A percentile compares a stretch with the other conserved stretches of the same genome.
Conservation (phyloP, 176 grass and related monocot genomes). For the Avena atlantica region DNA sequence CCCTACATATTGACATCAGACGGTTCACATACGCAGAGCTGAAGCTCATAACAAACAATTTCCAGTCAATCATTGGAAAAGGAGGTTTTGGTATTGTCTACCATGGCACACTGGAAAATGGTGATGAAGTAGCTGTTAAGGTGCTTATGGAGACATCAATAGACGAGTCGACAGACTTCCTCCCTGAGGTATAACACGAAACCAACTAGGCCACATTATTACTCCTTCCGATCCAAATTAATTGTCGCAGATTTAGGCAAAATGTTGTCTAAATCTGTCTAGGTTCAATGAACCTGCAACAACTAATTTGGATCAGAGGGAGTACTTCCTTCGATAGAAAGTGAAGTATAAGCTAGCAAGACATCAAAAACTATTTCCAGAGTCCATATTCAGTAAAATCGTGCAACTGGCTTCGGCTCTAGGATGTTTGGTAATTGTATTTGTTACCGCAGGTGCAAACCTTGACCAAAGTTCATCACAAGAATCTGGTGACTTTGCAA, state of each 20-base stretch:
- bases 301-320: too few species aligned
- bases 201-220: not conserved
- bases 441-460: conserved; percentile 4
- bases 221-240: too few species aligned
- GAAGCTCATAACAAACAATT: not conserved
- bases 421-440: not conserved
- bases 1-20: too few species aligned
- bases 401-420: not conserved
- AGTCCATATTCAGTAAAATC: too few species aligned
- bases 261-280: too few species aligned
- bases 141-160: not conserved
- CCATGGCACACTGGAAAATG: not conserved
- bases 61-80: conserved; percentile 6
- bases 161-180: not conserved
- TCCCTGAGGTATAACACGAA: not conserved
- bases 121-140: not conserved
- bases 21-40: too few species aligned
- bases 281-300: too few species aligned
- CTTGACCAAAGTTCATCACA: conserved; percentile 44
- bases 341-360: not conserved
- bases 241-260: too few species aligned
- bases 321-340: too few species aligned
- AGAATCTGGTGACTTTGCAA: conserved; percentile 39
- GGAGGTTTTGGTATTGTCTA: conserved; percentile 8
- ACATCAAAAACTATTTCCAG: too few species aligned